Percentiles rank a stretch among this genome's conserved stretches.
phyloP scores from a whole-genome alignment of 345 rosid genomes.

The Linum usitatissimum region DNA sequence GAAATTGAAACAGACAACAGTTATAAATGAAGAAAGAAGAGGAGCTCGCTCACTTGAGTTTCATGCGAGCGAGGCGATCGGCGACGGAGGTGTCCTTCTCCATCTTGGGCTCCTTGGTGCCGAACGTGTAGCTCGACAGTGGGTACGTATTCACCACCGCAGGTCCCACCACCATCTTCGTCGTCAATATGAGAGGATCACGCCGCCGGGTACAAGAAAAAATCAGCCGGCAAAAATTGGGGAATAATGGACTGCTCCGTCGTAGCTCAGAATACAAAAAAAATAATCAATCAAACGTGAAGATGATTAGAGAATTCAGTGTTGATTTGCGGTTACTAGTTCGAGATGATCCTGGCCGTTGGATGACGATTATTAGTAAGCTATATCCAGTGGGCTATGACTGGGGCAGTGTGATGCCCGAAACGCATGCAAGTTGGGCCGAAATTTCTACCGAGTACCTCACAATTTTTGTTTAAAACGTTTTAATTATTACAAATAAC shows the following conservation, averaged over 20 bases:
- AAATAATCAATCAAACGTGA: neutral
- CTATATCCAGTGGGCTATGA: neutral
- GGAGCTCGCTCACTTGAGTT: slow-evolving; percentile 56
- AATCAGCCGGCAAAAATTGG: too few relatives aligned
- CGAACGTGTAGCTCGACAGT: slow-evolving; percentile 83
- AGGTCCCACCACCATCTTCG: slow-evolving; percentile 27
- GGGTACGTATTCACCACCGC: slow-evolving; percentile 87
- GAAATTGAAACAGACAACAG: neutral
- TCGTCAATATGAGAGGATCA: neutral
- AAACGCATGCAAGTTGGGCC: too few relatives aligned
- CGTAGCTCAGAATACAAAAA: neutral
- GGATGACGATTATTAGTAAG: neutral
- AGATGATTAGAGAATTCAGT: neutral
- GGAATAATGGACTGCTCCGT: too few relatives aligned
- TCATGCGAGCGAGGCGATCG: slow-evolving; percentile 98
- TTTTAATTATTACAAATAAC: too few relatives aligned
- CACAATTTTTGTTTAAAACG: too few relatives aligned
- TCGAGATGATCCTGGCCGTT: neutral
- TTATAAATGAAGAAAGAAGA: neutral
- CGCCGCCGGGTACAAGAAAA: too few relatives aligned
- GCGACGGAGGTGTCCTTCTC: slow-evolving; percentile 94
- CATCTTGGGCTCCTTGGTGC: slow-evolving; percentile 93
- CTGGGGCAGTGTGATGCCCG: too few relatives aligned
- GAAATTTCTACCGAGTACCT: too few relatives aligned
- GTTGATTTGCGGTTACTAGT: neutral